Evolutionary conservation across 805 yeast genomes (phyloP).

Genomic region (Sugiyamaella valdiviana): DNA sequence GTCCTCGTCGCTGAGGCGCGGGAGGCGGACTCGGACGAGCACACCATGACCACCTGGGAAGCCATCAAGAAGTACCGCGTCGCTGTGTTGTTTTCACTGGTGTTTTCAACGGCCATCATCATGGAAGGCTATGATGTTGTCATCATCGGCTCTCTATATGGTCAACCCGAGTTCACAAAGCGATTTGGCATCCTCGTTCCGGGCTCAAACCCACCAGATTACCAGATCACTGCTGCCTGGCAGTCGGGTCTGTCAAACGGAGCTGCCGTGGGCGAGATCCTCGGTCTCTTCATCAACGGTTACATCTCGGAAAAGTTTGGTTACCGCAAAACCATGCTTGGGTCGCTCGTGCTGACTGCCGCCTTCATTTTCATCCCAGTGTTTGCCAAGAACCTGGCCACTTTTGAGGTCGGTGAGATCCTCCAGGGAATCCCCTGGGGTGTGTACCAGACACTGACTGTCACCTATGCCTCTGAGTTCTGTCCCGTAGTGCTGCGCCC

Average conservation of each 20-base stretch:
- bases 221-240: constrained; percentile 19
- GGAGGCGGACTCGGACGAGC: constrained; percentile 22
- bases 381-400: constrained; percentile 37
- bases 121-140: constrained; percentile 47
- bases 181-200: constrained; percentile 35
- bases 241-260: constrained; percentile 21
- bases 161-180: constrained; percentile 38
- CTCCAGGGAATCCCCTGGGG: constrained; percentile 45
- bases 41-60: constrained; percentile 26
- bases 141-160: constrained; percentile 39
- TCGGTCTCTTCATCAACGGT: constrained; percentile 44
- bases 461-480: constrained; percentile 50
- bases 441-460: constrained; percentile 43
- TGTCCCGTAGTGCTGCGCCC: constrained; percentile 46
- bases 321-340: constrained; percentile 38
- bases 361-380: constrained; percentile 42
- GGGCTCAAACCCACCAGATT: constrained; percentile 5
- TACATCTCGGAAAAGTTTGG: constrained; percentile 42
- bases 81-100: constrained; percentile 42
- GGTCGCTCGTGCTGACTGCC: constrained; percentile 30
- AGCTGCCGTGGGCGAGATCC: constrained; percentile 34
- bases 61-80: constrained; percentile 35
- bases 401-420: constrained; percentile 32
- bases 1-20: constrained; percentile 24
- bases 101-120: constrained; percentile 39